Evolutionary conservation across 164 flowering plant species (phyloP).

Genomic region (Pachysandra terminalis): DNA sequence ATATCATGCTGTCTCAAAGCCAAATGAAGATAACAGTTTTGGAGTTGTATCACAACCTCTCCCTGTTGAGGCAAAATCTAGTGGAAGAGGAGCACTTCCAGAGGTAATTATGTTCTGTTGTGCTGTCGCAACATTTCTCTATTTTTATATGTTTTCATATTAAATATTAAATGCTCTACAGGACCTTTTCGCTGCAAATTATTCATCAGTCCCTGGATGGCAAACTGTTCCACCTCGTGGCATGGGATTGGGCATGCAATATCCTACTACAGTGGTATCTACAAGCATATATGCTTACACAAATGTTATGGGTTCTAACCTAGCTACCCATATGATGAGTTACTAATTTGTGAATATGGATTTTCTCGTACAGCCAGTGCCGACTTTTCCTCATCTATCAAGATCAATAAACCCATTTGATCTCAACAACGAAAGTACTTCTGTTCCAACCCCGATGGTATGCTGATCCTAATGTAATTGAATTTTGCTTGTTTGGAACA

Average conservation of each 20-base stretch:
- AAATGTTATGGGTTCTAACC: neutral
- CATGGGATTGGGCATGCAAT: constrained; percentile 59
- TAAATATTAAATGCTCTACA: constrained; percentile 23
- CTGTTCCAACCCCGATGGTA: constrained; percentile 55
- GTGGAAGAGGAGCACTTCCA: constrained; percentile 71
- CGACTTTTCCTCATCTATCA: constrained; percentile 35
- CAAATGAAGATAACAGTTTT: constrained; percentile 21
- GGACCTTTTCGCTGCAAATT: constrained; percentile 72
- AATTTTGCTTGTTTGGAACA: neutral
- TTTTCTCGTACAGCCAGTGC: constrained; percentile 40
- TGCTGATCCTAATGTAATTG: constrained; percentile 6
- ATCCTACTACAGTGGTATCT: constrained; percentile 53
- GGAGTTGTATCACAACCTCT: constrained; percentile 31
- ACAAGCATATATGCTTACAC: neutral
- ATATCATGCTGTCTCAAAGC: constrained; percentile 30
- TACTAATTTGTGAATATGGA: constrained; percentile 4
- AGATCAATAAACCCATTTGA: constrained; percentile 86
- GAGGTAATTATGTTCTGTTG: constrained; percentile 34
- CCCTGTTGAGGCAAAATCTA: constrained; percentile 35
- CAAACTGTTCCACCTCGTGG: constrained; percentile 53
- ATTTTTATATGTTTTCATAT: neutral
- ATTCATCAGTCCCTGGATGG: constrained; percentile 59
- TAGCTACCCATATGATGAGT: neutral
- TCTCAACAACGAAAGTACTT: constrained; percentile 41
- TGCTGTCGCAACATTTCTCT: neutral